A percentile compares a stretch with the other conserved stretches of the same genome.
Evolutionary conservation across 805 yeast species (phyloP).

Genomic region (Candida saitoana): DNA sequence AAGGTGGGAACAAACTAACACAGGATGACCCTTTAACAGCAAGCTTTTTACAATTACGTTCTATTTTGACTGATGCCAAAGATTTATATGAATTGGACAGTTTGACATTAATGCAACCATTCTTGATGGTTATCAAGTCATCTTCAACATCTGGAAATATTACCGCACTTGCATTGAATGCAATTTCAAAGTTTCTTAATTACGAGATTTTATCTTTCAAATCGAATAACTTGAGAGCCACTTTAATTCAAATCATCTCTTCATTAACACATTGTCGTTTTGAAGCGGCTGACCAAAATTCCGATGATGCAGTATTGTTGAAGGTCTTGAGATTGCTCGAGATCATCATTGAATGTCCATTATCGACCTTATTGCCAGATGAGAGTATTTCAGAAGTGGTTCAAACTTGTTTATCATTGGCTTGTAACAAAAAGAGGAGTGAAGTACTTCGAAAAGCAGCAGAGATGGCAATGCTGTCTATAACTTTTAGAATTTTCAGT

Average conservation of each 20-base stretch:
- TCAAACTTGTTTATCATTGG: constrained; percentile 86
- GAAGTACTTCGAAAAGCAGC: constrained; percentile 88
- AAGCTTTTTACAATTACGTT: constrained; percentile 73
- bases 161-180: constrained; percentile 73
- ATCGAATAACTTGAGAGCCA: constrained; percentile 52
- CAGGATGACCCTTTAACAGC: constrained; percentile 59
- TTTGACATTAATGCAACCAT: constrained; percentile 78
- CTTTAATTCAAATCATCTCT: constrained; percentile 62
- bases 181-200: constrained; percentile 69
- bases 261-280: constrained; percentile 91
- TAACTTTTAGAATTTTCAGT: constrained; percentile 65
- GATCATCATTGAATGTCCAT: constrained; percentile 54
- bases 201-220: constrained; percentile 58
- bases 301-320: constrained; percentile 86
- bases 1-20: constrained; percentile 1
- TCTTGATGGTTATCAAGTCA: constrained; percentile 75
- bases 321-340: constrained; percentile 78
- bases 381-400: constrained; percentile 83
- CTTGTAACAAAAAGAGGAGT: constrained; percentile 87
- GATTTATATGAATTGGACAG: constrained; percentile 59
- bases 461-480: constrained; percentile 69
- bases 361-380: constrained; percentile 68
- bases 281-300: constrained; percentile 88
- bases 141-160: constrained; percentile 82
- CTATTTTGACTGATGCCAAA: constrained; percentile 57